Evolutionary conservation across 305 asterid species (phyloP).

Genomic region (Caryopteris hybrid): DNA sequence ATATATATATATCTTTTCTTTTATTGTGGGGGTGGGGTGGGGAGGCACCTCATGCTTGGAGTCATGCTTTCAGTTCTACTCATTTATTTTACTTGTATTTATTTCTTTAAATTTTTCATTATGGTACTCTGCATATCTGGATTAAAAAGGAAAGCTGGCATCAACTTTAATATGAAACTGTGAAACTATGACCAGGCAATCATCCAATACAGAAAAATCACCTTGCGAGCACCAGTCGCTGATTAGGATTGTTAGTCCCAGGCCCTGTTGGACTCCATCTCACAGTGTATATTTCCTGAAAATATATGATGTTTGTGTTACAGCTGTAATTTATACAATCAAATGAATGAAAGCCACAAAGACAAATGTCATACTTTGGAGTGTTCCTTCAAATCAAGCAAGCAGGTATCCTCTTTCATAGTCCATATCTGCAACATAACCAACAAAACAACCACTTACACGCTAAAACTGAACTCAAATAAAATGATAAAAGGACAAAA

Average conservation of each 20-base stretch:
- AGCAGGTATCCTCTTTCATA: slow-evolving; percentile 65
- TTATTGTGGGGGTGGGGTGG: neutral
- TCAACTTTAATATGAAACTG: neutral
- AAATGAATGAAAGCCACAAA: neutral
- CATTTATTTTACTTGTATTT: neutral
- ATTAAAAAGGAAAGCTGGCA: neutral
- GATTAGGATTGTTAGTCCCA: slow-evolving; percentile 83
- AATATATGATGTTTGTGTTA: slow-evolving; percentile 15
- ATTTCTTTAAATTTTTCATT: neutral
- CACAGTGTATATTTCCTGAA: slow-evolving; percentile 90
- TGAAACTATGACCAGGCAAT: neutral
- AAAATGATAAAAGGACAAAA: neutral
- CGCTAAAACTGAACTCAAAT: neutral
- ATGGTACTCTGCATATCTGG: neutral
- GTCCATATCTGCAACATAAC: slow-evolving; percentile 82
- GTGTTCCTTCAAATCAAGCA: slow-evolving; percentile 79
- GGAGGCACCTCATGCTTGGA: neutral
- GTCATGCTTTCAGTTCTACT: neutral
- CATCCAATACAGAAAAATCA: slow-evolving; percentile 18
- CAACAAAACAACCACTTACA: slow-evolving; percentile 19
- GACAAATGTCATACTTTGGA: slow-evolving; percentile 46
- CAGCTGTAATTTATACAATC: slow-evolving; percentile 6
- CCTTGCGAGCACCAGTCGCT: slow-evolving; percentile 83
- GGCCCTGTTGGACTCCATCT: slow-evolving; percentile 98
- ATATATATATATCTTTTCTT: neutral